Evolutionary conservation across 495 filamentous ascomycete species (phyloP).

Genomic region (Daldinia caldariorum): DNA sequence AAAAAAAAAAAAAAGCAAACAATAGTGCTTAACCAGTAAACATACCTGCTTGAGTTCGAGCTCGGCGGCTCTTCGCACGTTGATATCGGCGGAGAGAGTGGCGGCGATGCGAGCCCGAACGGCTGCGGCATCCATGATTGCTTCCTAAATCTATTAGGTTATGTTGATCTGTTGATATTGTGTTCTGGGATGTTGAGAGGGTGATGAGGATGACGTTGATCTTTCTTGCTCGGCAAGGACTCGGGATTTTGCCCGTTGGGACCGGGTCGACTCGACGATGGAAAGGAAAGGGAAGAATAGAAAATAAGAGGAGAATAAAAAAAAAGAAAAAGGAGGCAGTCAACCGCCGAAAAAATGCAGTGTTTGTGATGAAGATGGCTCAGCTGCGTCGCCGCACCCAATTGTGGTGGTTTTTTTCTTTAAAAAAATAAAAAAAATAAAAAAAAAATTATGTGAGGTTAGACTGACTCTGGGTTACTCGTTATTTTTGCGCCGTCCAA

Average conservation of each 20-base stretch:
- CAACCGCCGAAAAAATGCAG: slow-evolving; percentile 29
- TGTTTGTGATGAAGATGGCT: slow-evolving; percentile 38
- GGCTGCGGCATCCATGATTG: slow-evolving; percentile 84
- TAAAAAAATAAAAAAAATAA: too few relatives aligned
- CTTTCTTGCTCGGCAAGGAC: slow-evolving; percentile 24
- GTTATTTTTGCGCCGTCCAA: slow-evolving; percentile 43
- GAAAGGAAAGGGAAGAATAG: background rate
- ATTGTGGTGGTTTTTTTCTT: slow-evolving; percentile 36
- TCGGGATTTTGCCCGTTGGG: slow-evolving; percentile 29
- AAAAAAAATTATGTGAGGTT: slow-evolving; percentile 43
- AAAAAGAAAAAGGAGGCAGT: slow-evolving; percentile 16
- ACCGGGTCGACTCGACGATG: slow-evolving; percentile 34
- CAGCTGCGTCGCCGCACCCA: slow-evolving; percentile 39
- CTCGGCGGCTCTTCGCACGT: slow-evolving; percentile 86
- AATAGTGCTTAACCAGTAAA: background rate
- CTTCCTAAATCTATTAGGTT: slow-evolving; percentile 18
- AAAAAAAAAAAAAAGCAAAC: slow-evolving; percentile 27
- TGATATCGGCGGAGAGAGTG: slow-evolving; percentile 86
- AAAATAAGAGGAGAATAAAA: background rate
- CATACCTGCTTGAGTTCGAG: slow-evolving; percentile 90
- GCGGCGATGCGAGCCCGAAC: slow-evolving; percentile 88
- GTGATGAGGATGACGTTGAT: slow-evolving; percentile 26
- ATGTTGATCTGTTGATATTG: slow-evolving; percentile 13
- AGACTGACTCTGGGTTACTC: slow-evolving; percentile 32
- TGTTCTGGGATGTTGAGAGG: slow-evolving; percentile 15